phyloP scores from a whole-genome alignment of 441 rosid species.

The Macaranga tanarius region DNA sequence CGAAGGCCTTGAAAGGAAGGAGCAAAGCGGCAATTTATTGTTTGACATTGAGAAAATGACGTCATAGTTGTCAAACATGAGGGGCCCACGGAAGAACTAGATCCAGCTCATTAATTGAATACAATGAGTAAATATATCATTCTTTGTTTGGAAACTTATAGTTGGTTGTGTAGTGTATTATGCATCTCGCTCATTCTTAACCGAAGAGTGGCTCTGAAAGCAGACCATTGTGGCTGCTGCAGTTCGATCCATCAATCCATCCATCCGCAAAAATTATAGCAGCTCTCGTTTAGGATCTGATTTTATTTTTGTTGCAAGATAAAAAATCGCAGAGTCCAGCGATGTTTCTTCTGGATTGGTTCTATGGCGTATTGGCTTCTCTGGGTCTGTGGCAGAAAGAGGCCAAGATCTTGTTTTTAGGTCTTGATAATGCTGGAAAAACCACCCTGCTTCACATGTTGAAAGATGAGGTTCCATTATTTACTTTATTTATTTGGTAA shows the following conservation, averaged over 20 bases:
- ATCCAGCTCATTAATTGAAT: constrained; percentile 8
- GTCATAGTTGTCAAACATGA: not conserved
- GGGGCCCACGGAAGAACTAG: constrained; percentile 2
- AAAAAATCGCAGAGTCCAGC: not conserved
- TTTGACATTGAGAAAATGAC: constrained; percentile 9
- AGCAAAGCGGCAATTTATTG: not conserved
- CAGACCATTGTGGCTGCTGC: constrained; percentile 19
- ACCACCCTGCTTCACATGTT: constrained; percentile 84
- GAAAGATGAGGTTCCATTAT: constrained; percentile 64
- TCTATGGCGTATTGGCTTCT: constrained; percentile 67
- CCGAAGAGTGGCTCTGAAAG: constrained; percentile 2
- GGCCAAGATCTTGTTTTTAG: constrained; percentile 83
- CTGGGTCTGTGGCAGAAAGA: constrained; percentile 81
- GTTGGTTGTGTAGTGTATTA: not conserved
- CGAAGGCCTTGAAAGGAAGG: not conserved
- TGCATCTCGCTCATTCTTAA: not conserved
- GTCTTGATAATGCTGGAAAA: constrained; percentile 84
- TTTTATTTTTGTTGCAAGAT: not conserved
- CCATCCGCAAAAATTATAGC: not conserved
- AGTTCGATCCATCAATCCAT: not conserved
- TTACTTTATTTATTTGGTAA: not conserved
- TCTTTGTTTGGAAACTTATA: no score
- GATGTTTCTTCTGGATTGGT: constrained; percentile 82
- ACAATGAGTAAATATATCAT: no score
- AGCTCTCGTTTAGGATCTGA: not conserved